Base-by-base conservation (phyloP, 192 early-diverging fungal species). In the Cetraspora pellucida region DNA sequence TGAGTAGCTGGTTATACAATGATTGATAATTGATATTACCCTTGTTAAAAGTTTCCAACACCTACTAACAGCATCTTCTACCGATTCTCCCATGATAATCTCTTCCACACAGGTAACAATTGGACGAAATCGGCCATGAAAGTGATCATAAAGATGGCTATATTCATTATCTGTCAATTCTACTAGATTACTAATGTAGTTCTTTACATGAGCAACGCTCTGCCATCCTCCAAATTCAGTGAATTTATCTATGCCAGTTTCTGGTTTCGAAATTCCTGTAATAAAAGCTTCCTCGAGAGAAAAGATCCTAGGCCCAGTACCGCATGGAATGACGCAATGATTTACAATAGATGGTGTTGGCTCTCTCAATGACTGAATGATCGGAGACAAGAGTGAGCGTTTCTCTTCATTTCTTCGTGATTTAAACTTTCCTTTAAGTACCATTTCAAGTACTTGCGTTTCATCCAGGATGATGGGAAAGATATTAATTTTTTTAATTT, bases 381-480 rank as follows among this genome's bases (percentile, higher is more conserved):
- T 19, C 2, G 45, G 67, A 50, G 46, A 69, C 1, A 69, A 25
- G 23, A 47, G 45, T 47, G 67, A 47, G 13, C 37, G 46, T 27
- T 68, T 37, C 37, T 10, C 7, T 46, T 68, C 5, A 65, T 65
- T 16, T 13, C 8, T 9, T n/a, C 63, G 14, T 65, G 31, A 65
- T 44, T 28, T 9, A 43, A 31, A 65, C 10, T 43, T n/a, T 65
- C 13, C 31, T 13, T 43, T 6, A 21, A 43, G 14, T 43, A 43
- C 3, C 31, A 5, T 43, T 65, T 65, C 10, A 43, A 65, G 63
- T 13, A 3, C n/a, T 44, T 65, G 63, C 5, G 63, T 28, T 44
- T 65, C 63, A 65, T 65, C 63, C 28, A 64, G 23, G 17, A 64
- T 64, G 27, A 64, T 64, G 25, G 61, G 61, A 64, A 64, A 64